Conservation (phyloP, 768 basidiomycete genomes). For the Boletales sp. region DNA sequence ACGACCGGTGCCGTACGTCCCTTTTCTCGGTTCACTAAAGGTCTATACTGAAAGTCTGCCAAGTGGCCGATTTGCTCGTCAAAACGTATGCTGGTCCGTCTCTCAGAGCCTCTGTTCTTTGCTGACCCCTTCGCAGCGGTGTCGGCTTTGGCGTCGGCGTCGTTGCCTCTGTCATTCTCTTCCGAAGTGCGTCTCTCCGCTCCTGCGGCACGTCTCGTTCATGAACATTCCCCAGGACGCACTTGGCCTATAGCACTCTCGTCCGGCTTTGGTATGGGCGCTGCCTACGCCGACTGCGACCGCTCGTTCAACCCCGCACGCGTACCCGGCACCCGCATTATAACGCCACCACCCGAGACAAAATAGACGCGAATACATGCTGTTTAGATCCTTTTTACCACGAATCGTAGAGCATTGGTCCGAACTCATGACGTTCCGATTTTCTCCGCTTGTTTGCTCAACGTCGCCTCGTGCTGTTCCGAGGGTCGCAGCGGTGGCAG, state of each 20-base stretch:
- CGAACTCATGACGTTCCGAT: constrained; percentile 13
- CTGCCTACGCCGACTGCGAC: constrained; percentile 90
- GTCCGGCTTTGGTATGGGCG: constrained; percentile 83
- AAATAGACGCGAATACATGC: constrained; percentile 19
- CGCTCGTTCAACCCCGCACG: constrained; percentile 89
- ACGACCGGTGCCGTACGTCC: constrained; percentile 80
- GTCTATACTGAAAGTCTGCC: background rate
- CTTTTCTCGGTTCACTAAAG: constrained; percentile 5
- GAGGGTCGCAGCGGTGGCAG: constrained; percentile 25
- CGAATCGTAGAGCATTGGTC: constrained; percentile 6
- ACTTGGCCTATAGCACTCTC: constrained; percentile 88
- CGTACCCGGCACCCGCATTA: constrained; percentile 77
- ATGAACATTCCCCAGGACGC: constrained; percentile 54
- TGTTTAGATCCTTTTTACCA: constrained; percentile 34
- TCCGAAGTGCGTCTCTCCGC: constrained; percentile 66
- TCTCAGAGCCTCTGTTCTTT: background rate
- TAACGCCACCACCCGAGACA: constrained; percentile 36
- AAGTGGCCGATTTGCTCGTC: constrained; percentile 79
- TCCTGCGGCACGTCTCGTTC: background rate
- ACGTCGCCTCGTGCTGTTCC: constrained; percentile 6
- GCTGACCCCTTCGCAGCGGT: constrained; percentile 47
- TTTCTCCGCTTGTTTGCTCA: constrained; percentile 13
- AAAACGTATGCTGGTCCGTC: constrained; percentile 60
- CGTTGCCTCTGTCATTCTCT: constrained; percentile 84
- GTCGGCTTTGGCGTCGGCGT: constrained; percentile 89